Evolutionary conservation across 768 basidiomycete genomes (phyloP).

Genomic region (Leccinum disarticulatum): DNA sequence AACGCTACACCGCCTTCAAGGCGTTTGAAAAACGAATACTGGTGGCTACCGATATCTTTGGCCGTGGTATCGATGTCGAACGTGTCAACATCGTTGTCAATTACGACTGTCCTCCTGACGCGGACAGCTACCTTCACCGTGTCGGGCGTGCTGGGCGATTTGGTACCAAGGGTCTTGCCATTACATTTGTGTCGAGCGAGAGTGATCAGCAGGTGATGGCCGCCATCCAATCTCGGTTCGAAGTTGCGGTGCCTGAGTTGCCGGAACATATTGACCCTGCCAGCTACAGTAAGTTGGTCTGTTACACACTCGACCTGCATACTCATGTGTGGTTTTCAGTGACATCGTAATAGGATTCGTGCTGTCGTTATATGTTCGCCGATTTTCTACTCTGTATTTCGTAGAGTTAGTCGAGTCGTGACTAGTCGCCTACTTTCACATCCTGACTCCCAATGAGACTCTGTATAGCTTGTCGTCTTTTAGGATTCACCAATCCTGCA

Average conservation of each 20-base stretch:
- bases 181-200: constrained; percentile 94
- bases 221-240: constrained; percentile 93
- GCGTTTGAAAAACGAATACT: constrained; percentile 99
- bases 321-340: constrained; percentile 25
- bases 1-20: constrained; percentile 96
- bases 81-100: constrained; percentile 99
- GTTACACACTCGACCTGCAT: not conserved
- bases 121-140: constrained; percentile 97
- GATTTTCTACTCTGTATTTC: constrained; percentile 19
- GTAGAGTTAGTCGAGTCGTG: constrained; percentile 68
- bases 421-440: constrained; percentile 43
- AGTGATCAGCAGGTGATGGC: constrained; percentile 93
- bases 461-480: constrained; percentile 37
- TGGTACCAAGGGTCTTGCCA: constrained; percentile 98
- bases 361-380: constrained; percentile 10
- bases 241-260: constrained; percentile 93
- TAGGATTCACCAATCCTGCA: not conserved
- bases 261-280: constrained; percentile 93
- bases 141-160: constrained; percentile 99
- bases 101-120: constrained; percentile 96
- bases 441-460: constrained; percentile 19
- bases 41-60: constrained; percentile 98
- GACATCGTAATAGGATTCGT: constrained; percentile 42
- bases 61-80: constrained; percentile 98
- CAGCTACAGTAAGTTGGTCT: constrained; percentile 78